phyloP scores from a whole-genome alignment of 1,284 basidiomycete species.

The Cryptococcus neoformans region DNA sequence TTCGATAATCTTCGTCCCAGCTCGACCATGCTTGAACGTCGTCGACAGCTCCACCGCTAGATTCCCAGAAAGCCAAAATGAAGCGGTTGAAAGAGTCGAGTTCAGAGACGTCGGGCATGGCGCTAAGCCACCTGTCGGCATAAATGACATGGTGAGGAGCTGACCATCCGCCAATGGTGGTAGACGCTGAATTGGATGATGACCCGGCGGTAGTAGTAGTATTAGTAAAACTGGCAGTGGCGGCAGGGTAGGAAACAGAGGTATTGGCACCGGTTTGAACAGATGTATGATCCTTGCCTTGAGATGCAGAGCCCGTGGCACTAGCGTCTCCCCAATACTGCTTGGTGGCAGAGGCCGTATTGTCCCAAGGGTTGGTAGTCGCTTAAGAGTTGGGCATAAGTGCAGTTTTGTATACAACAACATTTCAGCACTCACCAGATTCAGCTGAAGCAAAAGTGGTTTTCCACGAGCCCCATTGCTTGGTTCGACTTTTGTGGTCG shows the following conservation, averaged over 20 bases:
- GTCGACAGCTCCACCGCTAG: conserved; percentile 41
- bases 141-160: conserved; percentile 47
- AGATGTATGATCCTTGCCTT: background rate
- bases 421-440: background rate
- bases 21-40: conserved; percentile 44
- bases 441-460: background rate
- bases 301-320: background rate
- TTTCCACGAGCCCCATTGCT: background rate
- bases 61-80: conserved; percentile 54
- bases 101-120: conserved; percentile 31
- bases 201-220: background rate
- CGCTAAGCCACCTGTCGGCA: conserved; percentile 29
- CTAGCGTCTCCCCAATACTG: background rate
- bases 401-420: background rate
- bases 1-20: conserved; percentile 27
- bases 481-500: background rate
- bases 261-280: conserved; percentile 3
- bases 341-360: conserved; percentile 2
- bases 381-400: background rate
- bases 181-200: conserved; percentile 2
- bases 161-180: conserved; percentile 9
- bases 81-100: conserved; percentile 48
- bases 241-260: conserved; percentile 4
- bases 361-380: background rate
- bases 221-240: background rate